Evolutionary conservation across 169 alveolate species (phyloP), one percentile per base, ranked within the genome.

Genomic region (Eimeria brunetti): DNA sequence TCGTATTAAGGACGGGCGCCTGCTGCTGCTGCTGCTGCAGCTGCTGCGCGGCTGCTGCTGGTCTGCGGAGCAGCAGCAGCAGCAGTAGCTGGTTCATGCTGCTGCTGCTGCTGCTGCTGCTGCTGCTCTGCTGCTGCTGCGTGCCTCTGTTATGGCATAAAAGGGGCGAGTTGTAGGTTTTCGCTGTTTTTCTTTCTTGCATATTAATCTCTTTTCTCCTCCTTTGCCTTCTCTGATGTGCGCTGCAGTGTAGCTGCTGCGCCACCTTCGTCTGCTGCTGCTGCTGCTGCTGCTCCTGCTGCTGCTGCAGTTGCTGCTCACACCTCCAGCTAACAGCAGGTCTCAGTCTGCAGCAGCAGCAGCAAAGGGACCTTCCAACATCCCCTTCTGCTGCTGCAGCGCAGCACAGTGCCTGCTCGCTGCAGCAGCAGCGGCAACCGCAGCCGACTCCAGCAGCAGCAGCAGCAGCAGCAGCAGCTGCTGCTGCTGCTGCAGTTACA

Each of bases 381-480:
- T n/a, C 51, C 3, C 24, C 84, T 36, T 4, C 84, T 30, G 84
- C 84, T 30, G 84, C 84, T 8, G 84, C 41, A 30, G 51, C 84
- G 38, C n/a, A 5, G 84, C 18, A 16, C 22, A 46, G 76, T 20
- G 12, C 69, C 76, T 30, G 76, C 36, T 64, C 7, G 76, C 76
- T 27, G 76, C 76, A 64, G 76, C 76, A 64, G 76, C 76, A 64
- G 76, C 76, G 36, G 76, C 76, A 64, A 30, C 76, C n/a, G 76
- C 76, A 30, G 36, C 76, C 76, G 41, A 64, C 76, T 27, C n/a
- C 76, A 64, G 76, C 76, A 64, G 76, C 76, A 64, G 76, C 76
- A 64, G n/a, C 76, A 64, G 36, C 76, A 64, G 58, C 58, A 51
- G 58, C 58, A 51, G 12, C 58, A 51, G 58, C 58, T 8, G 58